These are phyloP conservation scores for Diaporthe amygdali DNA, from an alignment of 2,329 filamentous ascomycete species.

Conservation along the genomic window DNA sequence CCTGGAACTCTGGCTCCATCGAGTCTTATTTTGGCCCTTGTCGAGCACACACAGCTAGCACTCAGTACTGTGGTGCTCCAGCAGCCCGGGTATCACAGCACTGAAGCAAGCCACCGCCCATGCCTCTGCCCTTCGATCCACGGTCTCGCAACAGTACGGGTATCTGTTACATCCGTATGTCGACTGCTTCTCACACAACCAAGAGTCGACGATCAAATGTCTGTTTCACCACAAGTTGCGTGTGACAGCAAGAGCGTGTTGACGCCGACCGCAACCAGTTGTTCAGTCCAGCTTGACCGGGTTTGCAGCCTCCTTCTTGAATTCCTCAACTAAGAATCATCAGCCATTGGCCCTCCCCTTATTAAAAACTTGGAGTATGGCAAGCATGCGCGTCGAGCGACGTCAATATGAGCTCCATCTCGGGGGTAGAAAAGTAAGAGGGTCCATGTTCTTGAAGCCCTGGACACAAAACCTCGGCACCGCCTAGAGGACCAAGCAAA, in stretches of 20 bases:
- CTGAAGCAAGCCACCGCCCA: not conserved
- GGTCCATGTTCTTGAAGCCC: not conserved
- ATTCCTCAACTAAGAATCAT: slow-evolving; percentile 37
- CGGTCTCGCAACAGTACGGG: not conserved
- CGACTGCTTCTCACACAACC: not conserved
- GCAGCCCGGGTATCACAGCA: not conserved
- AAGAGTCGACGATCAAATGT: not conserved
- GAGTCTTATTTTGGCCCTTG: not conserved
- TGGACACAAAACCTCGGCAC: not conserved
- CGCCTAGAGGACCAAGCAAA: not conserved
- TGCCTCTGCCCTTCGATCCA: not conserved
- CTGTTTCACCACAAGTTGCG: not conserved
- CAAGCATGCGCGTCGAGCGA: not conserved
- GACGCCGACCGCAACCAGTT: no score
- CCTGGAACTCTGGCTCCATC: not conserved
- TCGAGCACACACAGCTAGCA: not conserved
- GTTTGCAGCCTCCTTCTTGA: slow-evolving; percentile 41
- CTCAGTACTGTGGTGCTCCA: not conserved
- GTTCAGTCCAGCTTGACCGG: slow-evolving; percentile 35
- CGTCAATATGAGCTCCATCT: not conserved
- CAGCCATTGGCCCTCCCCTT: not conserved
- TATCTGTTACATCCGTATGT: not conserved
- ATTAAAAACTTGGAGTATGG: no score
- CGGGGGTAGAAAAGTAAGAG: not conserved
- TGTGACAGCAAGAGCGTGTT: not conserved